Conservation (phyloP, 352 stramenopile genomes). For the Bremia lactucae region DNA sequence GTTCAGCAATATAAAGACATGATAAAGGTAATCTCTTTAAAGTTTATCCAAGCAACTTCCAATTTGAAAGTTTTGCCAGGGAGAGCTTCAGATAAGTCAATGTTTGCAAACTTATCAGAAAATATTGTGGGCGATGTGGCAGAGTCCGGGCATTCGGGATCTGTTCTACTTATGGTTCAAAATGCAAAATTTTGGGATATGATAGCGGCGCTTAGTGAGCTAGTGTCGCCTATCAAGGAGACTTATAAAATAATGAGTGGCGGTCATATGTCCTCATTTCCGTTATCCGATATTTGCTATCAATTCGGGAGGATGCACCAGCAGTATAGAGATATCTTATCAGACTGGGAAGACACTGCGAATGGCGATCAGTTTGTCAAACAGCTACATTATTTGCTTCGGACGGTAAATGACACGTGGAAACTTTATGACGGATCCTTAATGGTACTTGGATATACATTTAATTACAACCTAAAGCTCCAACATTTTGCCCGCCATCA, state of each 20-base stretch:
- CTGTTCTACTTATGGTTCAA: conserved; percentile 45
- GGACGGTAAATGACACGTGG: conserved; percentile 56
- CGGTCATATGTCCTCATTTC: conserved; percentile 28
- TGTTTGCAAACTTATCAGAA: conserved; percentile 10
- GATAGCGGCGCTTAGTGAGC: conserved; percentile 56
- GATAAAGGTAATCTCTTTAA: conserved; percentile 72
- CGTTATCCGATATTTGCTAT: conserved; percentile 60
- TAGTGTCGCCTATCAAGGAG: conserved; percentile 74
- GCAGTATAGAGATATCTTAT: conserved; percentile 54
- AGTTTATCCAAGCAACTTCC: conserved; percentile 29
- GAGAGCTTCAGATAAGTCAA: not conserved
- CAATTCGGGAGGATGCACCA: conserved; percentile 74
- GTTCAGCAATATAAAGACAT: conserved; percentile 73
- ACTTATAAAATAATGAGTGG: conserved; percentile 53
- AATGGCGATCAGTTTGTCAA: conserved; percentile 33
- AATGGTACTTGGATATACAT: conserved; percentile 56
- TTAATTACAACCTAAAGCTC: conserved; percentile 63
- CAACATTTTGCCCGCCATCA: conserved; percentile 37
- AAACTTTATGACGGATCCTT: conserved; percentile 66
- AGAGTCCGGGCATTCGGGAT: conserved; percentile 26
- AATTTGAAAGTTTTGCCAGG: conserved; percentile 1
- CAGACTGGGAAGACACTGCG: conserved; percentile 57
- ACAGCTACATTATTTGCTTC: conserved; percentile 48
- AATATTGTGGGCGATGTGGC: conserved; percentile 36
- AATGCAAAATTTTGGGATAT: conserved; percentile 66